Base-by-base conservation (phyloP, 257 asterid species). In the Solanum pinnatisectum region DNA sequence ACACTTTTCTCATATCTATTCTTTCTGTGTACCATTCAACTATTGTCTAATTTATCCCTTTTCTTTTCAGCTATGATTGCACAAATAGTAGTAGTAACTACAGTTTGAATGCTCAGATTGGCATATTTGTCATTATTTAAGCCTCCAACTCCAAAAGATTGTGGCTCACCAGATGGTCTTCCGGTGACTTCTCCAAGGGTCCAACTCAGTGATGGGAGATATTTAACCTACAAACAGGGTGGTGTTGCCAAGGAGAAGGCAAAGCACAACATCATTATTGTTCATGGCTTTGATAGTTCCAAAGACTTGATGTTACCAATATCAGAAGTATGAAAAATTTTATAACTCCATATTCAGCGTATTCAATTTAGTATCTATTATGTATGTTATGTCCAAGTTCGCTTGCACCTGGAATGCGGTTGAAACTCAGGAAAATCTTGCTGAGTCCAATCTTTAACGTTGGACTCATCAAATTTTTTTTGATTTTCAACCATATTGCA, bases 91-190 rank as follows among this genome's bases (percentile, higher is more conserved):
- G 89, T 94, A 73, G 98, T 94, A 85, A 89, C 84, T 30, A 8
- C 88, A 20, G 92, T 88, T 42, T 90, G 94, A 52, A 78, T 92
- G 59, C 22, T 92, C 5, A 94, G 95, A 27, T 93, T 90, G 89
- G 95, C 90, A 86, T 94, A 93, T 91, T 40, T 93, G 36, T 90
- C 94, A 13, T 74, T 93, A 49, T 91, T 93, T 72, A 93, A 88
- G 90, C 95, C 98, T 5, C 93, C 94, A 4, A 87, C 95, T 74
- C 93, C 98, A n/a, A 96, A 90, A 90, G 77, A 87, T 74, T 96
- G 96, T 52, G 95, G 98, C 60, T 91, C 95, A 3, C 94, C 93
- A 4, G 96, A 96, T 46, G 98, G 98, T 35, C 96, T 96, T 78
- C 95, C 92, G 5, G 94, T 95, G 84, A 91, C 93, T 74, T 95